Percentiles rank a stretch among this genome's conserved stretches.
These are phyloP conservation scores for Aureobasidium lini DNA, from an alignment of 2,329 filamentous ascomycete genomes.

Conservation along the genomic window DNA sequence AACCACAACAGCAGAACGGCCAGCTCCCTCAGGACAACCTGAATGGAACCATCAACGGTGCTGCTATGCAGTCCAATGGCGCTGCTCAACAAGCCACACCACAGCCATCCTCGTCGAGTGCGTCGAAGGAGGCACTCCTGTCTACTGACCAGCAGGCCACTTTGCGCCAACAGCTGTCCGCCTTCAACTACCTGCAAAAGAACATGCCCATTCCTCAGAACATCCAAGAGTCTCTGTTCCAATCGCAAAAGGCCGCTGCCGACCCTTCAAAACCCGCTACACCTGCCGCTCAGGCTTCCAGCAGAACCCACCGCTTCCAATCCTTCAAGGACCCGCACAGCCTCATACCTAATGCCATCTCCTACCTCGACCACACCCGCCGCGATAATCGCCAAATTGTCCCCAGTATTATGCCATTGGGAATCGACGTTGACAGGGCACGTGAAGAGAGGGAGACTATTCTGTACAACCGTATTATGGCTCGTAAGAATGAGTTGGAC, in stretches of 20 bases:
- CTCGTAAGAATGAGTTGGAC: slow-evolving; percentile 77
- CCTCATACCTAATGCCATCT: slow-evolving; percentile 52
- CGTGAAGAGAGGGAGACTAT: slow-evolving; percentile 81
- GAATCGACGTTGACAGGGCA: slow-evolving; percentile 78
- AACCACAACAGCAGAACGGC: slow-evolving; percentile 36
- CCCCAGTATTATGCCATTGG: slow-evolving; percentile 80
- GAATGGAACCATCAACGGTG: not conserved
- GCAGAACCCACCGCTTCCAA: slow-evolving; percentile 51
- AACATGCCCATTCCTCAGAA: slow-evolving; percentile 72
- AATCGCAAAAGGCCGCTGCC: slow-evolving; percentile 49
- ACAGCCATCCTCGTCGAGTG: slow-evolving; percentile 23
- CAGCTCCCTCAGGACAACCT: slow-evolving; percentile 1
- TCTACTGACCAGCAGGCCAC: slow-evolving; percentile 70
- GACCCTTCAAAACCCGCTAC: slow-evolving; percentile 33
- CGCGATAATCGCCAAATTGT: slow-evolving; percentile 73
- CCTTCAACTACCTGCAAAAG: slow-evolving; percentile 84
- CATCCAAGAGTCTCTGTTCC: slow-evolving; percentile 77
- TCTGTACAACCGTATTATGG: slow-evolving; percentile 81
- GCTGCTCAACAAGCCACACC: not conserved
- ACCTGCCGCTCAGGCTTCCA: slow-evolving; percentile 33
- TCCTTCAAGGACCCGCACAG: slow-evolving; percentile 68
- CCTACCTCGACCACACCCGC: slow-evolving; percentile 69
- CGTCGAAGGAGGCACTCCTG: slow-evolving; percentile 45
- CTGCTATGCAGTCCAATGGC: not conserved
- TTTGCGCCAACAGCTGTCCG: slow-evolving; percentile 77